Conservation (phyloP, 257 asterid genomes). For the Coffea canephora region DNA sequence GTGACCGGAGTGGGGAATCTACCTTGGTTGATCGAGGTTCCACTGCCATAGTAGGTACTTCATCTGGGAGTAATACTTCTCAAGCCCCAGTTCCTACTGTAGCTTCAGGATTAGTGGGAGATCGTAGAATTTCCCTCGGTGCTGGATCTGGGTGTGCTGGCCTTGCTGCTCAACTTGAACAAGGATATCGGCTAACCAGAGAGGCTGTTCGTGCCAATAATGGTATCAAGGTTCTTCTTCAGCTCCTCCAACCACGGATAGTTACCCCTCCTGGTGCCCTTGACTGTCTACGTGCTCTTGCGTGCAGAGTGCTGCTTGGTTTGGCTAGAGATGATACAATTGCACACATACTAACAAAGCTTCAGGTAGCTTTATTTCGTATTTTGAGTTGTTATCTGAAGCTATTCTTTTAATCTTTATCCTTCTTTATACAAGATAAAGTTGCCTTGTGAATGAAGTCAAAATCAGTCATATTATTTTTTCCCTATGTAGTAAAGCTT, state of each 20-base stretch:
- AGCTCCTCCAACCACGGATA: conserved; percentile 94
- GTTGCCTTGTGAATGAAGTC: neutral
- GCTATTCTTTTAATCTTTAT: neutral
- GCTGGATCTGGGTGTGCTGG: conserved; percentile 97
- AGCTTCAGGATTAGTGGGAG: conserved; percentile 95
- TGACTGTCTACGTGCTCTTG: conserved; percentile 98
- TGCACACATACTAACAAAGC: conserved; percentile 95
- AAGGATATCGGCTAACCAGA: conserved; percentile 90
- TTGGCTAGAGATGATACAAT: conserved; percentile 96
- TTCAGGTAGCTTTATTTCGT: conserved; percentile 56
- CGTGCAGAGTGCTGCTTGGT: conserved; percentile 98
- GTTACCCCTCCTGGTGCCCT: conserved; percentile 92
- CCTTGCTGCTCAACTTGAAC: conserved; percentile 98
- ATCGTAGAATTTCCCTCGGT: conserved; percentile 87
- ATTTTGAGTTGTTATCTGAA: neutral
- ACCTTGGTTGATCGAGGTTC: conserved; percentile 61
- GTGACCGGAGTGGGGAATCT: conserved; percentile 68
- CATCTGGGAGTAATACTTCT: conserved; percentile 39
- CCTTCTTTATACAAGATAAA: neutral
- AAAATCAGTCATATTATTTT: neutral
- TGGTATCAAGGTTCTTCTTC: conserved; percentile 95
- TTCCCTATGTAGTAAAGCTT: neutral
- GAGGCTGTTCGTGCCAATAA: conserved; percentile 97
- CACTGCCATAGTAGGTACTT: conserved; percentile 35
- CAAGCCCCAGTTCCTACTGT: conserved; percentile 57